Evolutionary conservation across 352 stramenopile species (phyloP), one percentile per base, ranked within the genome.

Genomic region (Phytophthora brassicae): DNA sequence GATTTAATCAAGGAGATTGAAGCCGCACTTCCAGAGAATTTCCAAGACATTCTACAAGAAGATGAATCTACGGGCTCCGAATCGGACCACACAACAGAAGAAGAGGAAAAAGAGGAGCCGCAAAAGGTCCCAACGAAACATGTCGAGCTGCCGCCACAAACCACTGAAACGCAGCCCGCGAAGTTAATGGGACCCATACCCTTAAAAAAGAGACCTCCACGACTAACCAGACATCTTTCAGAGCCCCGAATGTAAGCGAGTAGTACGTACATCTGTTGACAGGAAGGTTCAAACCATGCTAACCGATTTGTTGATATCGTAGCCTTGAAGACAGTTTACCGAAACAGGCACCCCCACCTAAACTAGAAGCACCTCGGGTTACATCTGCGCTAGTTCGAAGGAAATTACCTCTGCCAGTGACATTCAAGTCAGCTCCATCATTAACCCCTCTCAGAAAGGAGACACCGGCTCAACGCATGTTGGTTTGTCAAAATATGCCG

Each of bases 11-110:
- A 79, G 38, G 81, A 93, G 36, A 91, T 93, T 23, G 78, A 89
- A 31, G 79, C 77, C 16, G 52, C 64, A 16, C 64, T 90, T n/a
- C 78, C 84, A 4, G 75, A 85, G 5, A 64, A 75, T 24, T 38
- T 89, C 20, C 35, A 70, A n/a, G 75, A 84, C 17, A 66, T 60
- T 16, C 50, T 49, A 13, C 72, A 83, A 41, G 75, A 88, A 41
- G 76, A 83, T 28, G 74, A 47, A 23, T 90, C 81, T 0, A 60
- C 66, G 4, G 80, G 84, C 26, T 90, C 81, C 5, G 81, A 93
- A 46, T 91, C 84, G 0, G 83, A 93, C 50, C 81, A 91, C 56
- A 82, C 88, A 62, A 86, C 82, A 61, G 84, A 89, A 39, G 64
- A 80, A 39, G 67, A 79, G n/a, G 64, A 80, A 11, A 65, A 77